phyloP scores from a whole-genome alignment of 176 grass and related monocot genomes.

The Paspalum notatum region DNA sequence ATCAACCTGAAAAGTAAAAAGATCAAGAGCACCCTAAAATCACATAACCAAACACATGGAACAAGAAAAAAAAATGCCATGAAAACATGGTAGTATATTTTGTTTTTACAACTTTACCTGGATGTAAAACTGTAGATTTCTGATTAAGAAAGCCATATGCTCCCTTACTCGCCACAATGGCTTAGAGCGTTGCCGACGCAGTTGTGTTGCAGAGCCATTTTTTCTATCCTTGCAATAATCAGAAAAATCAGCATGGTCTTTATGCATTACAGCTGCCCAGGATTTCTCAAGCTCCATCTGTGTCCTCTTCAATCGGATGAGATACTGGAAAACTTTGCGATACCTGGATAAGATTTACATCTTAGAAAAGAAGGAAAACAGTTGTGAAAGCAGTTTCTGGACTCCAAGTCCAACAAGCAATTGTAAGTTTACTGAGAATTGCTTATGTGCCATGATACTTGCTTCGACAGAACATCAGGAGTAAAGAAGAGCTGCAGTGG shows the following conservation, averaged over 20 bases:
- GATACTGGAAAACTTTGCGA: conserved; percentile 94
- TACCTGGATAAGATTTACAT: conserved; percentile 64
- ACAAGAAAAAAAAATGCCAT: not conserved
- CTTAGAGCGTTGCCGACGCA: conserved; percentile 62
- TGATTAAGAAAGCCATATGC: conserved; percentile 99
- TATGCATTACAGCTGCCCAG: conserved; percentile 96
- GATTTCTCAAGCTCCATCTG: conserved; percentile 99
- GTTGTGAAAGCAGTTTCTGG: not conserved
- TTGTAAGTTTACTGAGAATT: conserved; percentile 14
- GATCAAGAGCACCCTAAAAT: conserved; percentile 4
- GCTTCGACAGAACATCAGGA: conserved; percentile 97
- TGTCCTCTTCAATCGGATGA: conserved; percentile 95
- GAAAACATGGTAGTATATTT: conserved; percentile 1
- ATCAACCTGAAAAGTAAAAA: conserved; percentile 69
- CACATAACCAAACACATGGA: conserved; percentile 1
- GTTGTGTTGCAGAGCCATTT: conserved; percentile 57
- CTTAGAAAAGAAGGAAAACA: conserved; percentile 24
- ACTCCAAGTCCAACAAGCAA: conserved; percentile 7
- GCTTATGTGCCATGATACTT: conserved; percentile 39
- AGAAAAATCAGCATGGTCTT: conserved; percentile 99
- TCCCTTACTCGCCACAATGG: conserved; percentile 97
- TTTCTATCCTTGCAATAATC: conserved; percentile 73
- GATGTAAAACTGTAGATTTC: conserved; percentile 97
- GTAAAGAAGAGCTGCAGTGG: conserved; percentile 97
- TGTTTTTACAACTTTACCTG: conserved; percentile 69